Conservation (phyloP, 495 filamentous ascomycete species). For the Glutinoglossum americanum region DNA sequence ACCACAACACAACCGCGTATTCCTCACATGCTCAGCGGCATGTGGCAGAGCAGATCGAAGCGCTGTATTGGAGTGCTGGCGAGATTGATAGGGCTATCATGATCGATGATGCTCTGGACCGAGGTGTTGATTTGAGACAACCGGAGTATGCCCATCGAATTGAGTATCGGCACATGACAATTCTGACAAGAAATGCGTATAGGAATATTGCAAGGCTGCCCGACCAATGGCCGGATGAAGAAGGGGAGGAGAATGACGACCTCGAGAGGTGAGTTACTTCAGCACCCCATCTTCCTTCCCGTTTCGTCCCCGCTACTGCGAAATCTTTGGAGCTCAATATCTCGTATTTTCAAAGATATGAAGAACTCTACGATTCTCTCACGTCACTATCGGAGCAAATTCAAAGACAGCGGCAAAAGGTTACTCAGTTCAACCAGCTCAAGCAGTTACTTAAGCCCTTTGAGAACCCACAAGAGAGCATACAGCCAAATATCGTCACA, state of each 20-base stretch:
- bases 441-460: slow-evolving; percentile 38
- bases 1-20: slow-evolving; percentile 52
- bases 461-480: slow-evolving; percentile 26
- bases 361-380: slow-evolving; percentile 29
- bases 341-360: slow-evolving; percentile 25
- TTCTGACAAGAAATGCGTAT: not conserved
- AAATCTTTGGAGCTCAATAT: not conserved
- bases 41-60: slow-evolving; percentile 64
- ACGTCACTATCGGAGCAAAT: slow-evolving; percentile 29
- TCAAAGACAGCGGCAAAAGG: slow-evolving; percentile 25
- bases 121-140: slow-evolving; percentile 5
- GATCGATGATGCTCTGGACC: slow-evolving; percentile 9
- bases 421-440: slow-evolving; percentile 27
- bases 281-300: not conserved
- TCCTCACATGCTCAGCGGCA: slow-evolving; percentile 53
- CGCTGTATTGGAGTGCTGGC: slow-evolving; percentile 37
- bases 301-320: not conserved
- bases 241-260: slow-evolving; percentile 5
- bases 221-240: slow-evolving; percentile 13
- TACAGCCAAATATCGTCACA: slow-evolving; percentile 62
- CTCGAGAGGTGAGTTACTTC: not conserved
- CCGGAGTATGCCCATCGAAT: not conserved
- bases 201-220: slow-evolving; percentile 21
- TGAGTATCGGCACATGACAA: not conserved
- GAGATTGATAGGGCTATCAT: slow-evolving; percentile 19